Conservation (phyloP, 2,329 filamentous ascomycete species). For the Fusarium pseudoanthophilum region DNA sequence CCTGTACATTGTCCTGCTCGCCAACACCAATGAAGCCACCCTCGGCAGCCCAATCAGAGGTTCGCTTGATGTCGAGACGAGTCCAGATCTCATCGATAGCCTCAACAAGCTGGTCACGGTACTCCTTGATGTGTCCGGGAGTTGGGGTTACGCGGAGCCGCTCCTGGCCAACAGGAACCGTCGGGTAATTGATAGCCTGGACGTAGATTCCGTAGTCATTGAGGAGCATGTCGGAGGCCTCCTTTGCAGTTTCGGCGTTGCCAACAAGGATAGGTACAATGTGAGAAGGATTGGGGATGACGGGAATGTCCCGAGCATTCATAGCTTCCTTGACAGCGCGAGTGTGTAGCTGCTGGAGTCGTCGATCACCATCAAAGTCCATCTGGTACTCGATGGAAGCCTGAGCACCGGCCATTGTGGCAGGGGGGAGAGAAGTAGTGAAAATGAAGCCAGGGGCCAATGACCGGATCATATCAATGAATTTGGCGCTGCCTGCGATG, state of each 20-base stretch:
- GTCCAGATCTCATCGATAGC: constrained; percentile 91
- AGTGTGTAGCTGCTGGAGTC: constrained; percentile 95
- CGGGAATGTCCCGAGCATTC: constrained; percentile 83
- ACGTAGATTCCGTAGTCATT: constrained; percentile 95
- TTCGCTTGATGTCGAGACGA: constrained; percentile 89
- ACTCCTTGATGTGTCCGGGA: constrained; percentile 86
- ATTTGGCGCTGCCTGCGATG: constrained; percentile 86
- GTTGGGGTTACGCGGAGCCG: constrained; percentile 95
- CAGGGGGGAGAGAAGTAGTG: constrained; percentile 94
- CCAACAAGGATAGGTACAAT: constrained; percentile 95
- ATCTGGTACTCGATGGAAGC: constrained; percentile 95
- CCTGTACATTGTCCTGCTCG: constrained; percentile 68
- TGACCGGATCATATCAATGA: constrained; percentile 93
- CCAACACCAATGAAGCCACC: constrained; percentile 97
- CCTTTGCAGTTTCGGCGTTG: constrained; percentile 91
- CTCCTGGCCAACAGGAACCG: constrained; percentile 97
- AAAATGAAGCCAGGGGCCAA: constrained; percentile 98
- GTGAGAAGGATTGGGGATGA: constrained; percentile 97
- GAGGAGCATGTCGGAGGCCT: constrained; percentile 90
- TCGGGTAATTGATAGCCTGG: constrained; percentile 99
- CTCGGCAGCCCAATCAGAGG: constrained; percentile 88
- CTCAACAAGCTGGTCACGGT: constrained; percentile 84
- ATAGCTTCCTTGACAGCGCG: constrained; percentile 91
- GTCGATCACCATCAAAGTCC: constrained; percentile 83
- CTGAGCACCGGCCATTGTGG: constrained; percentile 94